Evolutionary conservation across 768 basidiomycete genomes (phyloP).

Genomic region (Collybiopsis confluens): DNA sequence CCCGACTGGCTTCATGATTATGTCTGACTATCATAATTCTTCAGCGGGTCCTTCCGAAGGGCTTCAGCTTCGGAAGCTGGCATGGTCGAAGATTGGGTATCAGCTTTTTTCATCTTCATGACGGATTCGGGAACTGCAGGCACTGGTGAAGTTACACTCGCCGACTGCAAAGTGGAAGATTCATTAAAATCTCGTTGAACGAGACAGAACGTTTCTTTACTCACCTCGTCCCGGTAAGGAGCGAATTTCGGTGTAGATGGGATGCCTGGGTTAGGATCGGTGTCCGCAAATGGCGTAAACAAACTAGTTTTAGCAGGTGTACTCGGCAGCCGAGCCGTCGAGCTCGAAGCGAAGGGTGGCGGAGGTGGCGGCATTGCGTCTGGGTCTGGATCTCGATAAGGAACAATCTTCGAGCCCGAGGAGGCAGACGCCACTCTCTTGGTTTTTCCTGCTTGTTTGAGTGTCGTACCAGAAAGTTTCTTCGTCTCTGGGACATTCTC

Average conservation of each 20-base stretch:
- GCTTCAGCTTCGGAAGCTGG: constrained; percentile 71
- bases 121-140: constrained; percentile 46
- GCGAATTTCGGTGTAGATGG: constrained; percentile 57
- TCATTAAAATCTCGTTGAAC: constrained; percentile 4
- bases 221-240: constrained; percentile 72
- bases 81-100: constrained; percentile 35
- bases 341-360: constrained; percentile 18
- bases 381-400: constrained; percentile 60
- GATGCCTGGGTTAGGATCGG: constrained; percentile 15
- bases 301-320: constrained; percentile 25
- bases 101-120: constrained; percentile 60
- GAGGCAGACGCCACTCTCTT: constrained; percentile 45
- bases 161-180: constrained; percentile 19
- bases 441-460: constrained; percentile 58
- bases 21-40: constrained; percentile 49
- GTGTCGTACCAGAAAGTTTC: constrained; percentile 62
- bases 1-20: background rate
- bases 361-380: constrained; percentile 42
- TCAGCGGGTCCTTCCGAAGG: constrained; percentile 72
- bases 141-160: constrained; percentile 23
- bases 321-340: constrained; percentile 20
- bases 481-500: constrained; percentile 72
- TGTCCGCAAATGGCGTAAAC: constrained; percentile 18
- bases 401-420: constrained; percentile 51
- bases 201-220: constrained; percentile 18